These are phyloP conservation scores for Candida glaebosa DNA, from an alignment of 805 yeast genomes.

Conservation along the genomic window DNA sequence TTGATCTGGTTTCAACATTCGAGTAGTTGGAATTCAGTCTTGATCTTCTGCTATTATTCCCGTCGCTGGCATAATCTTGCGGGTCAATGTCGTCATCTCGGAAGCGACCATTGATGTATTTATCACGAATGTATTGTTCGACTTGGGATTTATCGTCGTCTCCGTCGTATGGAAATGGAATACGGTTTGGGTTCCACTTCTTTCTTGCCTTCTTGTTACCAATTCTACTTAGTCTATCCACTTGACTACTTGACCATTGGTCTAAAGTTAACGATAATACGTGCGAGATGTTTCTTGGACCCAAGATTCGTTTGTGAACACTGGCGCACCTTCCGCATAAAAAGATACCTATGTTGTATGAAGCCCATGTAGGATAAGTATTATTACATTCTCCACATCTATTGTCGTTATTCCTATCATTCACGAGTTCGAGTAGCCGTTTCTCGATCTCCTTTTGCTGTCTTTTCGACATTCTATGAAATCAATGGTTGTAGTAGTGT, in stretches of 20 bases:
- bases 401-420: conserved; percentile 56
- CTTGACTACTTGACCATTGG: conserved; percentile 57
- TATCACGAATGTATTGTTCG: conserved; percentile 59
- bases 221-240: conserved; percentile 39
- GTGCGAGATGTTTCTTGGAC: conserved; percentile 53
- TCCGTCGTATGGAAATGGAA: conserved; percentile 72
- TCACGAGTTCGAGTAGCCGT: conserved; percentile 58
- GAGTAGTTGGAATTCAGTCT: conserved; percentile 3
- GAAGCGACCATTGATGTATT: conserved; percentile 64
- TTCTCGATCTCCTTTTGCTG: conserved; percentile 44
- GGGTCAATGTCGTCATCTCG: conserved; percentile 32
- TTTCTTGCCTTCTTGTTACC: conserved; percentile 63
- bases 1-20: conserved; percentile 10
- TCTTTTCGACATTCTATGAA: conserved; percentile 13
- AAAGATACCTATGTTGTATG: conserved; percentile 57
- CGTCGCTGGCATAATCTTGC: conserved; percentile 18
- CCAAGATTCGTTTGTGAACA: conserved; percentile 58
- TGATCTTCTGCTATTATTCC: conserved; percentile 6
- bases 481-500: no score
- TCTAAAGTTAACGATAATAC: conserved; percentile 76
- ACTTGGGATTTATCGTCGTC: conserved; percentile 59
- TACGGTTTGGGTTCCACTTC: conserved; percentile 66
- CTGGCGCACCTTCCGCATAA: conserved; percentile 86
- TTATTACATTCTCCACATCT: conserved; percentile 79
- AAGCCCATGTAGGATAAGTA: conserved; percentile 61